Base-by-base conservation (phyloP, 257 asterid genomes). In the Nicotiana obtusifolia region DNA sequence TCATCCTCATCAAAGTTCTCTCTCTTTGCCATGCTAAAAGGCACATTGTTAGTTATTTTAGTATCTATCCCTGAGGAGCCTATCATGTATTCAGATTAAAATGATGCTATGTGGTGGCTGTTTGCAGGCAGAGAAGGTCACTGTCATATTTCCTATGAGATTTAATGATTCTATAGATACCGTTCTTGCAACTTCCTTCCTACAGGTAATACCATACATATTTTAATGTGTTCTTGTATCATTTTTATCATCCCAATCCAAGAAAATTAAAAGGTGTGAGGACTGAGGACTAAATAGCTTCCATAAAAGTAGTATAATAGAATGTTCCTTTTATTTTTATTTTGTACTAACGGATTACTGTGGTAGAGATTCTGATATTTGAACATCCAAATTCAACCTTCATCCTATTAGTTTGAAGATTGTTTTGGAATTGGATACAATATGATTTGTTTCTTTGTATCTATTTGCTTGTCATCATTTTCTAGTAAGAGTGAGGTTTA, bases 121-220 rank as follows among this genome's bases (percentile, higher is more conserved):
- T 37, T 52, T 82, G 81, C 84, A 82, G 84, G 81, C 65, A 10
- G 81, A 89, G 28, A 93, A 90, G 86, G 97, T 87, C 82, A 90
- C 95, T 1, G 90, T 92, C 82, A 87, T 93, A 80, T 93, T 91
- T 80, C 98, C 99, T 52, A 92, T 95, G 98, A 90, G 93, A 79
- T 95, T 95, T 90, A 93, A 87, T 83, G 98, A 95, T 91, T 89
- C 99, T 6, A 83, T 89, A 31, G 97, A 95, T 86, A 92, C 89
- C 62, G 90, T 91, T 90, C 96, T 95, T 57, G 98, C 99, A 17
- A 88, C 97, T 76, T 95, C 99, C 82, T 95, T 95, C 88, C 92
- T 95, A 76, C 97, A 91, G 97, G 99, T 94, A 89, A 65, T 49
- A 44, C 11, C 33, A 30, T 30, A 47, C 79, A 73, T 28, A 57